A percentile compares a stretch with the other conserved stretches of the same genome.
Conservation (phyloP, 139 green algal genomes). For the Raphidocelis subcapitata region DNA sequence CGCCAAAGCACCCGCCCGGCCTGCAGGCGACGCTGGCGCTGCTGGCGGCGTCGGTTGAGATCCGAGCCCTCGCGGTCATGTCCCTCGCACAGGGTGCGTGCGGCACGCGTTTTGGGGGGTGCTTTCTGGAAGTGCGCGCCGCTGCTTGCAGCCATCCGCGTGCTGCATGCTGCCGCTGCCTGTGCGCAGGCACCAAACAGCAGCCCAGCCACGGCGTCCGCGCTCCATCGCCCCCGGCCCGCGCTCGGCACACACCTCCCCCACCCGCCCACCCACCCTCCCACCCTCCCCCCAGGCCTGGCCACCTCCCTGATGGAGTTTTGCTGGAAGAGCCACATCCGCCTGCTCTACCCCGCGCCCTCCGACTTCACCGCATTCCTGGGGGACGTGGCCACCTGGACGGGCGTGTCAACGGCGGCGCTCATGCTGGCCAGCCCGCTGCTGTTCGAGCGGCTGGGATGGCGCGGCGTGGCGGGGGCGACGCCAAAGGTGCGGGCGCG, state of each 20-base stretch:
- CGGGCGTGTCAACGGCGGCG: constrained; percentile 73
- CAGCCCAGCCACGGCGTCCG: too few species aligned
- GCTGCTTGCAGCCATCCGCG: too few species aligned
- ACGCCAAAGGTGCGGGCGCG: constrained; percentile 61
- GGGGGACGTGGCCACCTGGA: constrained; percentile 83
- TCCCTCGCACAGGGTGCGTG: constrained; percentile 67
- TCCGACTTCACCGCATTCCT: constrained; percentile 76
- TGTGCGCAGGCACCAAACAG: too few species aligned
- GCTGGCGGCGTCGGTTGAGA: constrained; percentile 58
- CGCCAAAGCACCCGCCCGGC: too few species aligned
- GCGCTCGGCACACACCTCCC: too few species aligned
- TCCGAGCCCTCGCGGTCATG: constrained; percentile 92
- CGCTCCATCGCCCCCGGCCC: too few species aligned
- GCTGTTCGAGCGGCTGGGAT: constrained; percentile 81
- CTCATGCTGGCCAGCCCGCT: constrained; percentile 82
- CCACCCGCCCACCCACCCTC: too few species aligned
- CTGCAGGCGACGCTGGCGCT: too few species aligned
- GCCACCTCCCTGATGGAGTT: constrained; percentile 90
- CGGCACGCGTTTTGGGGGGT: too few species aligned
- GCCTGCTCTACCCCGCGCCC: constrained; percentile 79
- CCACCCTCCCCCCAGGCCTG: too few species aligned
- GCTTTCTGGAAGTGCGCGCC: too few species aligned
- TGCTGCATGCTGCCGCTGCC: too few species aligned
- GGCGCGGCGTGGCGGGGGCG: constrained; percentile 72
- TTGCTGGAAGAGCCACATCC: constrained; percentile 91